Evolutionary conservation across 441 rosid species (phyloP), one percentile per base, ranked within the genome.

Genomic region (Croton setiger): DNA sequence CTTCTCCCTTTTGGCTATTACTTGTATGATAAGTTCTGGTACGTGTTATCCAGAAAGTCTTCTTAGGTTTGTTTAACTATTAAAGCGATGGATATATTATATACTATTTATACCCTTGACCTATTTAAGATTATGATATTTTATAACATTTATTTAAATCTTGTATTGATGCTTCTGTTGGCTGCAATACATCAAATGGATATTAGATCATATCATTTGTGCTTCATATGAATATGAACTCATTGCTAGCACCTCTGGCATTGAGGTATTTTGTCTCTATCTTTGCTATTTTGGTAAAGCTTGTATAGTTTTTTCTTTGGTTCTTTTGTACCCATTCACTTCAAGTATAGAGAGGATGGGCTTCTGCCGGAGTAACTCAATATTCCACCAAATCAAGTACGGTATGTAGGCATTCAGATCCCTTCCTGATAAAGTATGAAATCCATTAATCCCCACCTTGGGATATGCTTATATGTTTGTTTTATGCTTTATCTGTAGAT

Each of bases 331-430:
- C 91, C 89, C 86, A 87, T 86, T 85, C 92, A 82, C 83, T 83
- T 91, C 87, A 52, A 86, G 79, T 95, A 91, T 93, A 91, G 92
- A 85, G 91, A 89, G 91, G 92, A 85, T 87, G 95, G 88, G 89
- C 97, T 84, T 89, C 96, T 79, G 95, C 99, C 76, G 98, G 92
- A 90, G 97, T 92, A 87, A 85, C 88, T 89, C 91, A 81, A 82
- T 92, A 84, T 82, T 85, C 83, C 92, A 83, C 78, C 92, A 83
- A n/a, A 75, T 81, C 81, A 78, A 76, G 92, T 83, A 92, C 98
- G 99, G 99, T 95, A 95, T 92, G 99, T 95, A 72, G 96, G 97
- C 86, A 81, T 75, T 84, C 77, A 76, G 82, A 72, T 75, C 85
- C 87, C 80, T 82, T 87, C 78, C 75, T 70, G 75, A 72, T 82